Conservation (phyloP, 1,139 yeast species). For the Blastobotrys elegans region DNA sequence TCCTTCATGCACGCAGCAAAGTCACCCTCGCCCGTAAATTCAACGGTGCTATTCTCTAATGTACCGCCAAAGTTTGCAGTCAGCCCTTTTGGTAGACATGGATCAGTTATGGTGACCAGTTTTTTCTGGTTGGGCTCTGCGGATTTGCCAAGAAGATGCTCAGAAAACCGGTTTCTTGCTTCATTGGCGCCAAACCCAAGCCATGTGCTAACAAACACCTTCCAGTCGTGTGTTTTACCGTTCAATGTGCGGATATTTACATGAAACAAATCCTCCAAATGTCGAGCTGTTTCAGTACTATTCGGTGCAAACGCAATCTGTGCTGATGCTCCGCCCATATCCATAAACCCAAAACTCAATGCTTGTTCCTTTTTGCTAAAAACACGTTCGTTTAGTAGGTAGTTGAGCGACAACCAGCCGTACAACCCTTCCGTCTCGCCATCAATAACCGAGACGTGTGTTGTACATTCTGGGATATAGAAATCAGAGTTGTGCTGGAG, state of each 20-base stretch:
- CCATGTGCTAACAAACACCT: conserved; percentile 67
- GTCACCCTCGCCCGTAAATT: conserved; percentile 54
- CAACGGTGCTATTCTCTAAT: conserved; percentile 12
- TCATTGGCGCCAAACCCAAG: conserved; percentile 77
- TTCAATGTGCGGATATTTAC: conserved; percentile 44
- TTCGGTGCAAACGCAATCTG: conserved; percentile 75
- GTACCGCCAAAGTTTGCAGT: conserved; percentile 10
- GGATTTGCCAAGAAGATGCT: conserved; percentile 22
- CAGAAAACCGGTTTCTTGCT: conserved; percentile 53
- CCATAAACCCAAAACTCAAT: conserved; percentile 61
- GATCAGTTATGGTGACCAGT: conserved; percentile 41
- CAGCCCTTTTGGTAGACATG: conserved; percentile 53
- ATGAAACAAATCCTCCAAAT: conserved; percentile 49
- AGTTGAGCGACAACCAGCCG: conserved; percentile 75
- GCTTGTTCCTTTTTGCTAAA: conserved; percentile 36
- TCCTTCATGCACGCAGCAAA: conserved; percentile 56
- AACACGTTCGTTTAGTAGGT: conserved; percentile 37
- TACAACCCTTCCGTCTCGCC: conserved; percentile 78
- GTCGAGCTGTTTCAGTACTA: conserved; percentile 48
- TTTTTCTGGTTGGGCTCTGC: background rate
- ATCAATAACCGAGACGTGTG: conserved; percentile 62
- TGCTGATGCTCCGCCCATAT: conserved; percentile 83
- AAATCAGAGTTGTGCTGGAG: conserved; percentile 49
- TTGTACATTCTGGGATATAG: conserved; percentile 44
- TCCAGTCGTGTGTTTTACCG: conserved; percentile 40